phyloP scores from a whole-genome alignment of 345 rosid species.

The Nephelium lappaceum region DNA sequence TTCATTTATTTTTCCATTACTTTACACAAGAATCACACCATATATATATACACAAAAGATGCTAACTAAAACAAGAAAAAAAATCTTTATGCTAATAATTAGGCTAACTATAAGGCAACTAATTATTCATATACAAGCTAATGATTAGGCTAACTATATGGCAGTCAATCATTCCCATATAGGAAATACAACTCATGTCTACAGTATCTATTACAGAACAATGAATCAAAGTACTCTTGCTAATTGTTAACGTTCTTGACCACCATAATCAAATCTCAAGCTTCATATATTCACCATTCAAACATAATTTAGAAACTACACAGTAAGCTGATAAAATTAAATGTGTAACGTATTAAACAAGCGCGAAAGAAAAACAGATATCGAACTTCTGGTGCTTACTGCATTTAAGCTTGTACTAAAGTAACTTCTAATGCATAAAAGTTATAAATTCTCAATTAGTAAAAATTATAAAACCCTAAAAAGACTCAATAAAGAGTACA shows the following conservation, averaged over 20 bases:
- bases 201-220: not conserved
- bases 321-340: not conserved
- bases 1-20: too few species aligned
- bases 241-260: not conserved
- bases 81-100: too few species aligned
- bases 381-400: not conserved
- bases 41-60: too few species aligned
- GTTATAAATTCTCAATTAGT: not conserved
- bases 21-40: too few species aligned
- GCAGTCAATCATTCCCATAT: too few species aligned
- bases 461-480: not conserved
- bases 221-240: not conserved
- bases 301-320: not conserved
- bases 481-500: not conserved
- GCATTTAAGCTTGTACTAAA: not conserved
- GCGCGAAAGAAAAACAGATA: not conserved
- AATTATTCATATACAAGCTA: too few species aligned
- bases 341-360: not conserved
- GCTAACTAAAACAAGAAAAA: too few species aligned
- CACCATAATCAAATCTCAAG: not conserved
- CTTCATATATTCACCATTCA: not conserved
- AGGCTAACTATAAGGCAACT: too few species aligned
- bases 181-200: too few species aligned
- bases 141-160: too few species aligned
- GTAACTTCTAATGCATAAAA: not conserved